phyloP scores from a whole-genome alignment of 202 grass and related monocot species.

The Zoysia matrella region DNA sequence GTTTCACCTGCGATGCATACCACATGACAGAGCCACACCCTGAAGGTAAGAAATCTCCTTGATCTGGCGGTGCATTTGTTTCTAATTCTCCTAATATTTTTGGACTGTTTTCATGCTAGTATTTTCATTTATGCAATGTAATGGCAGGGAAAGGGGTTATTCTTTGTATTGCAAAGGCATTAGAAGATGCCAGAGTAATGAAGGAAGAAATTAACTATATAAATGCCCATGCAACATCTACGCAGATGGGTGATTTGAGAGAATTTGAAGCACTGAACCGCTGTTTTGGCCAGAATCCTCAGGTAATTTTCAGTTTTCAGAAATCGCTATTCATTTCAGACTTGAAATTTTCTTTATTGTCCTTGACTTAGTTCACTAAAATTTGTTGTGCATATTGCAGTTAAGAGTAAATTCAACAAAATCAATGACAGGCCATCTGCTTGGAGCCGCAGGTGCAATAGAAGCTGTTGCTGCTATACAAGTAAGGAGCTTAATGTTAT shows the following conservation, averaged over 20 bases:
- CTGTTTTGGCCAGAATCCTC: slow-evolving; percentile 92
- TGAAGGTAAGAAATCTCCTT: slow-evolving; percentile 64
- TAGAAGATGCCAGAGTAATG: slow-evolving; percentile 76
- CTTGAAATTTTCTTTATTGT: neutral
- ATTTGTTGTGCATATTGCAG: slow-evolving; percentile 54
- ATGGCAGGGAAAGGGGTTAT: slow-evolving; percentile 84
- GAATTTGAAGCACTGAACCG: slow-evolving; percentile 84
- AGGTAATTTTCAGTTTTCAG: slow-evolving; percentile 52
- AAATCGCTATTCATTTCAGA: slow-evolving; percentile 28
- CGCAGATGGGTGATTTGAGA: slow-evolving; percentile 85
- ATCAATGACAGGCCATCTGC: slow-evolving; percentile 93
- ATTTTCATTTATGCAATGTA: slow-evolving; percentile 37
- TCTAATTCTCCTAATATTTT: slow-evolving; percentile 23
- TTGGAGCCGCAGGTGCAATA: slow-evolving; percentile 92
- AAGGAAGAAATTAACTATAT: slow-evolving; percentile 94
- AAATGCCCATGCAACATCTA: slow-evolving; percentile 99
- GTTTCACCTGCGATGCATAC: slow-evolving; percentile 97
- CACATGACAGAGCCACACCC: slow-evolving; percentile 99
- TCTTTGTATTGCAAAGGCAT: slow-evolving; percentile 95
- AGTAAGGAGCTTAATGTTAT: slow-evolving; percentile 49
- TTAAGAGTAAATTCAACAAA: slow-evolving; percentile 95
- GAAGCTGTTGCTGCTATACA: slow-evolving; percentile 95
- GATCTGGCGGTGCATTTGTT: slow-evolving; percentile 26
- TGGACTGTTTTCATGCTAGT: slow-evolving; percentile 18
- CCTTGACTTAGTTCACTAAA: slow-evolving; percentile 29